Conservation (phyloP, 495 filamentous ascomycete species). For the Glutinoglossum americanum region DNA sequence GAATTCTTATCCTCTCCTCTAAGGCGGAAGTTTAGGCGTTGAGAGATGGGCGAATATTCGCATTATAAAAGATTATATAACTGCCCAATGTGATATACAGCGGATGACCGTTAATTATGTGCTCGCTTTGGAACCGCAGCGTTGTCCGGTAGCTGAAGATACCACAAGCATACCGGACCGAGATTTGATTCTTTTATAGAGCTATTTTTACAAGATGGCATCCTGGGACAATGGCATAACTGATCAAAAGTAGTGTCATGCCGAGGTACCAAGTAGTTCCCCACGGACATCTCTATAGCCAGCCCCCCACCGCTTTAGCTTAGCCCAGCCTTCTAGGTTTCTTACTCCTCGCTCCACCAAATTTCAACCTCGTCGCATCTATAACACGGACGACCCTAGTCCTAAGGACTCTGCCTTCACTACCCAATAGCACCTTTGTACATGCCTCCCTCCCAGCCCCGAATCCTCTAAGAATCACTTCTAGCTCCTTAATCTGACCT, state of each 20-base stretch:
- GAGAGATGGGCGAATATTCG: slow-evolving; percentile 7
- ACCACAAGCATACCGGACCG: slow-evolving; percentile 2
- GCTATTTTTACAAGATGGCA: not conserved
- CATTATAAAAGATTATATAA: slow-evolving; percentile 7
- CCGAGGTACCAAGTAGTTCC: not conserved
- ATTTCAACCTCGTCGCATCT: slow-evolving; percentile 76
- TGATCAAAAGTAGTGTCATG: not conserved
- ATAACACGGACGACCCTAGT: slow-evolving; percentile 49
- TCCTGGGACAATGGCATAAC: not conserved
- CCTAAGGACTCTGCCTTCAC: slow-evolving; percentile 54
- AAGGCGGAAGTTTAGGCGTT: slow-evolving; percentile 11
- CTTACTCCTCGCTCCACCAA: slow-evolving; percentile 77
- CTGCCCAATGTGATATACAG: slow-evolving; percentile 9
- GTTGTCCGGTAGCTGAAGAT: not conserved
- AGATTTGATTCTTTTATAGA: not conserved
- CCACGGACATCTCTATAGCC: not conserved
- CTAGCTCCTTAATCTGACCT: slow-evolving; percentile 38
- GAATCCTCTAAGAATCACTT: slow-evolving; percentile 66
- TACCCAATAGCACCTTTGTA: slow-evolving; percentile 67
- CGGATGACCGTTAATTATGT: not conserved
- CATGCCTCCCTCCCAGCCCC: slow-evolving; percentile 71
- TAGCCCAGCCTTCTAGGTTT: slow-evolving; percentile 66
- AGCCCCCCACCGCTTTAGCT: not conserved
- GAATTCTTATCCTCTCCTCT: not conserved
- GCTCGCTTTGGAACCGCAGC: not conserved